Evolutionary conservation across 2,329 filamentous ascomycete species (phyloP), one percentile per base, ranked within the genome.

Genomic region (Colletotrichum sp.): DNA sequence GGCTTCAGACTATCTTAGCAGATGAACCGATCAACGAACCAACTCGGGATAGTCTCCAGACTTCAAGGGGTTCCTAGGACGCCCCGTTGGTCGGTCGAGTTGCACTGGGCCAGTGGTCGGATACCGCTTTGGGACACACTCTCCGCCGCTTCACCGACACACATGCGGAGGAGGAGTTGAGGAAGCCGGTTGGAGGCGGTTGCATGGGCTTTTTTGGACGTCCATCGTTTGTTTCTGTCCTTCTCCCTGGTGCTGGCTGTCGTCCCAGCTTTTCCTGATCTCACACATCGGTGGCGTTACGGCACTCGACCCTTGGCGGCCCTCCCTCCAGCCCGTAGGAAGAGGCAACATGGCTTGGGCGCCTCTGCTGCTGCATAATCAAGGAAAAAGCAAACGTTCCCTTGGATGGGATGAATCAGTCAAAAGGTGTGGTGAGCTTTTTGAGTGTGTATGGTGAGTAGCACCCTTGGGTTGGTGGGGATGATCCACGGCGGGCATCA

Each of bases 41-140:
- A 67, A 67, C 30, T 55, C 16, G 73, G 69, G 34, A 72, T 72
- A 60, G 69, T 32, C 39, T 9, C 59, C 26, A 34, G 59, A 32
- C 28, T n/a, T 26, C 12, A 61, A 59, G 28, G 24, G 52, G 60
- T 30, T 73, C 18, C 43, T 61, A 30, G 43, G 39, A 71, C 59
- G 71, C 60, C 74, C 52, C 48, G 36, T 71, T 74, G 71, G 60
- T 71, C 48, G 55, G 30, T 55, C 65, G 43, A 76, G 71, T 76
- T 71, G 66, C 74, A 66, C n/a, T 70, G 65, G 63, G 65, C 63
- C 32, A 74, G 36, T 67, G 69, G 43, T 74, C 71, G 52, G 70
- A 69, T 61, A 15, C 71, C 65, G 74, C 71, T 76, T 76, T 76
- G 65, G 74, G 74, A 74, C 55, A 61, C 39, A 24, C 24, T 60